Percentiles rank a stretch among this genome's conserved stretches.
Evolutionary conservation across 768 basidiomycete species (phyloP).

Genomic region (Podaxis sp.): DNA sequence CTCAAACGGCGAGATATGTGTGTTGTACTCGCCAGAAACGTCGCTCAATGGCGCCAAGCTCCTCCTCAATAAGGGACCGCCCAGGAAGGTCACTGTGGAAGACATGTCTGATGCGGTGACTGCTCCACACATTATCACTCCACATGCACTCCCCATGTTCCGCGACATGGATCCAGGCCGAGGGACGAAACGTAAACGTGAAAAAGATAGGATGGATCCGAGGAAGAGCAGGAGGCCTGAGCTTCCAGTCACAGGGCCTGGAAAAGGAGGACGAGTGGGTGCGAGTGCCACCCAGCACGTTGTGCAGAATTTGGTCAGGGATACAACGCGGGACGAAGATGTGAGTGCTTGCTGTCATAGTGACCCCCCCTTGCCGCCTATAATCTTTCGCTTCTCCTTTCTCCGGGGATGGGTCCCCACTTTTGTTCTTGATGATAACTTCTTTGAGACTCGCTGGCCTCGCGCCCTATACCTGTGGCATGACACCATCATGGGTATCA

Average conservation of each 20-base stretch:
- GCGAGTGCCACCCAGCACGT: slow-evolving; percentile 97
- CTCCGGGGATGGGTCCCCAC: slow-evolving; percentile 1
- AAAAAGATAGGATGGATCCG: slow-evolving; percentile 85
- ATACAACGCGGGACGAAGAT: slow-evolving; percentile 90
- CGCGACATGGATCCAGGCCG: slow-evolving; percentile 73
- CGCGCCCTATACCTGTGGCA: background rate
- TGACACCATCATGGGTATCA: background rate
- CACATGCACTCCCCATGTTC: slow-evolving; percentile 91
- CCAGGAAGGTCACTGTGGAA: slow-evolving; percentile 77
- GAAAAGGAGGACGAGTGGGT: slow-evolving; percentile 91
- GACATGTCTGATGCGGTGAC: slow-evolving; percentile 87
- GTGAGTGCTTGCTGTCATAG: slow-evolving; percentile 55
- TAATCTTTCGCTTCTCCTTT: background rate
- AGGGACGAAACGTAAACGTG: slow-evolving; percentile 84
- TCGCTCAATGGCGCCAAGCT: slow-evolving; percentile 94
- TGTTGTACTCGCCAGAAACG: slow-evolving; percentile 88
- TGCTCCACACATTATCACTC: slow-evolving; percentile 87
- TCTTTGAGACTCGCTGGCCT: background rate
- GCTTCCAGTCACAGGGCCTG: slow-evolving; percentile 90
- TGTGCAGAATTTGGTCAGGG: slow-evolving; percentile 91
- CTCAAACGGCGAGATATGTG: slow-evolving; percentile 83
- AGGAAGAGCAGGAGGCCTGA: slow-evolving; percentile 92
- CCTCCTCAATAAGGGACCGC: slow-evolving; percentile 81
- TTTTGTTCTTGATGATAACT: slow-evolving; percentile 15
- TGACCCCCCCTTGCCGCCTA: background rate